These are phyloP conservation scores for Gentiana macrophylla DNA, from an alignment of 257 asterid genomes.

Conservation along the genomic window DNA sequence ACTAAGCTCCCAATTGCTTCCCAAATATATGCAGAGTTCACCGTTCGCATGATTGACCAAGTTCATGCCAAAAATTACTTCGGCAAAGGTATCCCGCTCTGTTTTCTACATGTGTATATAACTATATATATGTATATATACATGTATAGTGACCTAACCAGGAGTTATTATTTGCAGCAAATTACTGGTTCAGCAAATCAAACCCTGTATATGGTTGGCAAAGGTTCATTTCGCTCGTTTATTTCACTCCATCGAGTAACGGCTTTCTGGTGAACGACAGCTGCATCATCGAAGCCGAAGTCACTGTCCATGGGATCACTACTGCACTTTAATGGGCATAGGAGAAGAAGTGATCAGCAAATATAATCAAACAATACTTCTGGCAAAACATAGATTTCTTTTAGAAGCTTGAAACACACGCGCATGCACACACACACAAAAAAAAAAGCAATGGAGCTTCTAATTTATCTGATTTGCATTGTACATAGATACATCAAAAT, in stretches of 20 bases:
- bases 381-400: no score
- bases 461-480: no score
- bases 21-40: conserved; percentile 45
- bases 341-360: no score
- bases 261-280: conserved; percentile 34
- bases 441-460: no score
- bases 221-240: conserved; percentile 34
- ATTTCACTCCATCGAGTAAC: conserved; percentile 17
- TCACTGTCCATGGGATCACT: conserved; percentile 41
- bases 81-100: conserved; percentile 33
- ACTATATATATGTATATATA: not conserved
- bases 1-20: conserved; percentile 25
- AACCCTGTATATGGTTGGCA: conserved; percentile 49
- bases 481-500: no score
- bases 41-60: conserved; percentile 46
- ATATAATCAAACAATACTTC: no score
- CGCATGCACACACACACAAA: no score
- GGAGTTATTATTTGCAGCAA: conserved; percentile 32
- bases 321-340: conserved; percentile 13
- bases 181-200: conserved; percentile 47
- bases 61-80: conserved; percentile 21
- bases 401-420: no score
- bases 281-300: conserved; percentile 51
- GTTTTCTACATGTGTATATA: conserved; percentile 1
- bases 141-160: not conserved